Evolutionary conservation across 768 basidiomycete species (phyloP).

Genomic region (Lactifluus volemus): DNA sequence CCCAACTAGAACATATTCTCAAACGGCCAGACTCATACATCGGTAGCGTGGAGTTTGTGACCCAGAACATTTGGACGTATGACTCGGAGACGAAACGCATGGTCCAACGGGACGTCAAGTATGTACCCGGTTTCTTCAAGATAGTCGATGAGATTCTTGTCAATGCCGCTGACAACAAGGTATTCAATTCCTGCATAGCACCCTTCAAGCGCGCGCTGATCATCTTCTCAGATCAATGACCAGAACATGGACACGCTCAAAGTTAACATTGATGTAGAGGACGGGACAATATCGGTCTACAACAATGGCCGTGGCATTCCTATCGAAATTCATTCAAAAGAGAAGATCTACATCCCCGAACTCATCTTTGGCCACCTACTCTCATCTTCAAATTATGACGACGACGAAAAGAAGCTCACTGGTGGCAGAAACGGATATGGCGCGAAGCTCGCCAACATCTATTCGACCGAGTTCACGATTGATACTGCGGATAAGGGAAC

Average conservation of each 20-base stretch:
- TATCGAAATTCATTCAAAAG: conserved; percentile 87
- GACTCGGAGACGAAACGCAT: conserved; percentile 79
- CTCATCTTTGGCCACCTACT: conserved; percentile 95
- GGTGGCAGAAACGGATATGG: conserved; percentile 99
- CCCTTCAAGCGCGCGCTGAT: background rate
- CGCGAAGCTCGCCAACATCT: conserved; percentile 97
- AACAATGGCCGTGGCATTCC: conserved; percentile 97
- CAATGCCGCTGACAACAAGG: conserved; percentile 99
- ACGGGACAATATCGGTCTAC: conserved; percentile 80
- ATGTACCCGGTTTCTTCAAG: conserved; percentile 98
- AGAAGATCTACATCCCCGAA: conserved; percentile 94
- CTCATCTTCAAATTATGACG: conserved; percentile 95
- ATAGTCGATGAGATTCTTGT: conserved; percentile 99
- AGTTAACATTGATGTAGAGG: conserved; percentile 76
- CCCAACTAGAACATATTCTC: conserved; percentile 91
- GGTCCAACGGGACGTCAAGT: conserved; percentile 74
- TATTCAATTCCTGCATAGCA: conserved; percentile 27
- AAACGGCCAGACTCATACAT: conserved; percentile 94
- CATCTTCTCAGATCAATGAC: conserved; percentile 74
- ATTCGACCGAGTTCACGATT: conserved; percentile 91
- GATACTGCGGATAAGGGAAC: conserved; percentile 90
- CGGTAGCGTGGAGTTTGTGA: conserved; percentile 86
- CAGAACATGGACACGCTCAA: conserved; percentile 85
- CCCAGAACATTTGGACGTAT: conserved; percentile 89
- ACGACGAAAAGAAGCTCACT: conserved; percentile 96